Percentiles rank a stretch among this genome's conserved stretches.
These are phyloP conservation scores for Bolboschoenoplectus hybrid DNA, from an alignment of 202 grass and related monocot species.

Conservation along the genomic window DNA sequence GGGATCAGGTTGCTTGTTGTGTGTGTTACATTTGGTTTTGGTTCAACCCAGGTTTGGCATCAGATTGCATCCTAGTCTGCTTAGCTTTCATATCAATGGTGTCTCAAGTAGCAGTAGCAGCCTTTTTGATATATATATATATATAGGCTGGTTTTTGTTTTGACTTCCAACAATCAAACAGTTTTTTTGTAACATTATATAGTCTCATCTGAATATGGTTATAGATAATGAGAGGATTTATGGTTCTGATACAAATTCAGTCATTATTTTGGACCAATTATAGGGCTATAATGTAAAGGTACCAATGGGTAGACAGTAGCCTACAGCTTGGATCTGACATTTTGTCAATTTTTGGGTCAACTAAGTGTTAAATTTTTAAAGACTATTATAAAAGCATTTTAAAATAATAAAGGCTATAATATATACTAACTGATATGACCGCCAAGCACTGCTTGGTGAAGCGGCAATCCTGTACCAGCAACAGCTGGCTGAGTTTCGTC, in stretches of 20 bases:
- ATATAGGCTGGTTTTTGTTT: background rate
- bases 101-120: background rate
- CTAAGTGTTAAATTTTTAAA: background rate
- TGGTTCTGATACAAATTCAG: background rate
- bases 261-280: background rate
- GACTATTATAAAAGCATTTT: background rate
- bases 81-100: background rate
- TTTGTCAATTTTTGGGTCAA: background rate
- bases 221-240: background rate
- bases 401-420: constrained; percentile 11
- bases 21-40: background rate
- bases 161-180: background rate
- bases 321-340: background rate
- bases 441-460: constrained; percentile 75
- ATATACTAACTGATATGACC: constrained; percentile 54
- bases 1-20: background rate
- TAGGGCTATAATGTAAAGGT: background rate
- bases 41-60: background rate
- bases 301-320: background rate
- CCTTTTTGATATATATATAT: background rate
- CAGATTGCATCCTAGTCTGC: background rate
- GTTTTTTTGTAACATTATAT: background rate
- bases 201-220: background rate
- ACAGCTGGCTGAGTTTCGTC: constrained; percentile 12
- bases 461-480: constrained; percentile 48